These are phyloP conservation scores for Gardenia jasminoides DNA, from an alignment of 257 asterid genomes.

Conservation along the genomic window DNA sequence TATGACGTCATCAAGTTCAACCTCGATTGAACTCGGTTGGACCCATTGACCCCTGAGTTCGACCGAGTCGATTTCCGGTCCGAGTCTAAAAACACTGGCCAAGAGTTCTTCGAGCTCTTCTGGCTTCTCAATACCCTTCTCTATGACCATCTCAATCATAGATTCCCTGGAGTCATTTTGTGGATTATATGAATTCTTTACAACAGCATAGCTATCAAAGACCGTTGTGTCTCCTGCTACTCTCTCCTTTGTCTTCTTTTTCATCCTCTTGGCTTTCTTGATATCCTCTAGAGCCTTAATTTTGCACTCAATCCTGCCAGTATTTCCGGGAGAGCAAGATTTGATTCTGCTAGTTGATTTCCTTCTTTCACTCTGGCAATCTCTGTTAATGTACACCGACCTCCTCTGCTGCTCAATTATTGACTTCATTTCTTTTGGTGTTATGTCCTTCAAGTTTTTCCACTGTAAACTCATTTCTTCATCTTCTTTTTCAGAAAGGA, in stretches of 20 bases:
- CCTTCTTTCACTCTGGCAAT: conserved; percentile 26
- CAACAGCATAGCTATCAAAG: conserved; percentile 66
- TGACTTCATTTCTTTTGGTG: conserved; percentile 19
- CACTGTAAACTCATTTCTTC: conserved; percentile 29
- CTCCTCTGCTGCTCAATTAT: conserved; percentile 27
- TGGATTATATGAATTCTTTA: conserved; percentile 62
- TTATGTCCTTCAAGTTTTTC: conserved; percentile 18
- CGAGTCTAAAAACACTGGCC: too few relatives aligned
- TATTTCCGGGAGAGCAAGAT: conserved; percentile 47
- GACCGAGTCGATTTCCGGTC: too few relatives aligned
- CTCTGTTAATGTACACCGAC: conserved; percentile 24
- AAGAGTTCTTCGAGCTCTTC: conserved; percentile 72
- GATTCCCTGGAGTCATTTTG: conserved; percentile 72
- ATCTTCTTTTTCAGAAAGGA: conserved; percentile 26
- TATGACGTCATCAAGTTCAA: too few relatives aligned
- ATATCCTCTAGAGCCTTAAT: conserved; percentile 58
- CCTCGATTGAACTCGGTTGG: too few relatives aligned
- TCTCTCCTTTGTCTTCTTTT: conserved; percentile 31
- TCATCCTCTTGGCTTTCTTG: conserved; percentile 55
- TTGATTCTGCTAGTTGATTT: conserved; percentile 33
- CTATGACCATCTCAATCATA: conserved; percentile 82
- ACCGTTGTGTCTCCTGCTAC: conserved; percentile 22
- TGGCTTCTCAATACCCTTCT: conserved; percentile 46
- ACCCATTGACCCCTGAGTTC: too few relatives aligned
- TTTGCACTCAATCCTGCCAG: conserved; percentile 51